A percentile compares a stretch with the other conserved stretches of the same genome.
Conservation (phyloP, 208 protist species). For the Vickermania spadyakhi region DNA sequence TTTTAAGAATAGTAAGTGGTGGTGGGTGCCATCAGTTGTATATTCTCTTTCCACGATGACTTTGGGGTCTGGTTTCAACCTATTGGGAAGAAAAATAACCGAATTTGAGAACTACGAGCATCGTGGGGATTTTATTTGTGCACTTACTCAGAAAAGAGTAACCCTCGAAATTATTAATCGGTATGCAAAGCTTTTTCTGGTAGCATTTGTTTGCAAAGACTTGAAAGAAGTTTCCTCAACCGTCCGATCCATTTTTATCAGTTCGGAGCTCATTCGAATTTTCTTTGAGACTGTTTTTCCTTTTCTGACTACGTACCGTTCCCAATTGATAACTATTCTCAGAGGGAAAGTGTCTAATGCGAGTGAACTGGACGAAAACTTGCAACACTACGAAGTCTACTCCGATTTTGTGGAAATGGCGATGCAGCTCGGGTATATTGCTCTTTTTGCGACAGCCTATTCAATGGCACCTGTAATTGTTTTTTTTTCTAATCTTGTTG, state of each 20-base stretch:
- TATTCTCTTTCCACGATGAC: conserved; percentile 26
- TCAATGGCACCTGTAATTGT: conserved; percentile 43
- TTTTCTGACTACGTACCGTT: conserved; percentile 31
- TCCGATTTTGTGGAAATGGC: conserved; percentile 71
- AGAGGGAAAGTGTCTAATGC: conserved; percentile 14
- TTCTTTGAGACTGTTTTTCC: conserved; percentile 46
- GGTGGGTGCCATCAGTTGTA: conserved; percentile 22
- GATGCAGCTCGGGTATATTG: conserved; percentile 68
- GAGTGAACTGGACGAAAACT: conserved; percentile 30
- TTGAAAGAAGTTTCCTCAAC: conserved; percentile 29
- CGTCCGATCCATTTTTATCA: conserved; percentile 32
- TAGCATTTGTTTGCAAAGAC: conserved; percentile 41
- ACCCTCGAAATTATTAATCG: conserved; percentile 61
- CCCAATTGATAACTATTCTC: conserved; percentile 3
- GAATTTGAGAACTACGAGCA: conserved; percentile 54
- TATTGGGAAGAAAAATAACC: conserved; percentile 37
- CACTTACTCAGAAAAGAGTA: conserved; percentile 57
- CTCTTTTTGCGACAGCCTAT: conserved; percentile 58
- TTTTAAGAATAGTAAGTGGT: conserved; percentile 17
- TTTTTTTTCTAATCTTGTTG: conserved; percentile 60
- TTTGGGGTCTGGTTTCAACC: conserved; percentile 36
- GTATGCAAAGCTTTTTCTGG: conserved; percentile 50
- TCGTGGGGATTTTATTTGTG: conserved; percentile 36
- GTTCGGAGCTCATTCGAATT: conserved; percentile 30
- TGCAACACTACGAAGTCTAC: conserved; percentile 51